phyloP scores from a whole-genome alignment of 495 filamentous ascomycete genomes.

The Neurospora africana region DNA sequence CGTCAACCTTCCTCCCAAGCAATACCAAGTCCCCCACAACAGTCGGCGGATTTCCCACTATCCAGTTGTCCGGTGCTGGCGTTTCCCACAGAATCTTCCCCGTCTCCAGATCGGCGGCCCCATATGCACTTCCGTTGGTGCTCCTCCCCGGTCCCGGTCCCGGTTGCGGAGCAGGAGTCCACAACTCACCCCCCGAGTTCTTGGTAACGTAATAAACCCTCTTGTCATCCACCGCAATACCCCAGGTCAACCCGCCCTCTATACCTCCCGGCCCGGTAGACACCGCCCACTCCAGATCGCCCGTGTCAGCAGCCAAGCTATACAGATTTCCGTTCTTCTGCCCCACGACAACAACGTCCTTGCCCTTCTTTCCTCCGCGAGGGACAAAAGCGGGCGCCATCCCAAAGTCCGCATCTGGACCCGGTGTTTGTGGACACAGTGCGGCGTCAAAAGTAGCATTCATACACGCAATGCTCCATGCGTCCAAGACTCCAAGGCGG shows the following conservation, averaged over 20 bases:
- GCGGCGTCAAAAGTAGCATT: constrained; percentile 2
- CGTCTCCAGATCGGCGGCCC: constrained; percentile 18
- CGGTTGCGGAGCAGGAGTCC: constrained; percentile 7
- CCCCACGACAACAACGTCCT: constrained; percentile 25
- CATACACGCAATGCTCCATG: constrained; percentile 21
- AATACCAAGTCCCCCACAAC: constrained; percentile 3
- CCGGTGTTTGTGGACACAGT: constrained; percentile 23
- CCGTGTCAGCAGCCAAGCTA: constrained; percentile 20
- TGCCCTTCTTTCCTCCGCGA: constrained; percentile 2
- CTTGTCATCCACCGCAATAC: constrained; percentile 25
- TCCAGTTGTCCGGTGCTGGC: not conserved
- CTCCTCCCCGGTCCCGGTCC: not conserved
- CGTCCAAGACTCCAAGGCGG: constrained; percentile 19
- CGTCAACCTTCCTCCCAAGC: not conserved
- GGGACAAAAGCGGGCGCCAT: constrained; percentile 31
- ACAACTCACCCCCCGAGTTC: constrained; percentile 14
- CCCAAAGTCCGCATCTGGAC: constrained; percentile 31
- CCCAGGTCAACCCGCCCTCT: constrained; percentile 29
- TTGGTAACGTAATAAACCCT: constrained; percentile 26
- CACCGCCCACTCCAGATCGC: constrained; percentile 22
- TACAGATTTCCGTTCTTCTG: constrained; percentile 33
- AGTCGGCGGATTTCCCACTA: not conserved
- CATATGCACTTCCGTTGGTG: constrained; percentile 21
- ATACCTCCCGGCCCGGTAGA: constrained; percentile 15
- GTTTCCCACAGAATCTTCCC: constrained; percentile 11